Evolutionary conservation across 139 green algal genomes (phyloP).

Genomic region (Closterium sp.): DNA sequence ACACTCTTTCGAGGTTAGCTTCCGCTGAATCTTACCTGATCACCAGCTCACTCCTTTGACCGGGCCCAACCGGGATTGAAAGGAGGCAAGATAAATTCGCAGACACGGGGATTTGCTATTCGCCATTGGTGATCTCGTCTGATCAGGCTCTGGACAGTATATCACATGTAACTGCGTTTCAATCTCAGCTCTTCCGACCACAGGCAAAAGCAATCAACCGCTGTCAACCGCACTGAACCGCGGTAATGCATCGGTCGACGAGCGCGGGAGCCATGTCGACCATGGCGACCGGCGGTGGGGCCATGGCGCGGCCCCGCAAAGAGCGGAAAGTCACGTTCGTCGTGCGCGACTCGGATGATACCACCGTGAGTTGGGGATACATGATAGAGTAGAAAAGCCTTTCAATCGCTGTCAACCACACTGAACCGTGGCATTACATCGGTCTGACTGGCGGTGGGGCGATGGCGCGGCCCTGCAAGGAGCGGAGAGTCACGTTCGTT

Average conservation of each 20-base stretch:
- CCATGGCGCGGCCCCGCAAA: slow-evolving; percentile 10
- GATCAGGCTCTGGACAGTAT: neutral
- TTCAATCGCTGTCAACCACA: no score
- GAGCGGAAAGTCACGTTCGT: slow-evolving; percentile 41
- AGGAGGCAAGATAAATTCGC: no score
- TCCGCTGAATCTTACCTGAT: neutral
- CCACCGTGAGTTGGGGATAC: slow-evolving; percentile 12
- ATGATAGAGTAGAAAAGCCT: no score
- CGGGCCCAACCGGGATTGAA: neutral
- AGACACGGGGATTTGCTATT: neutral
- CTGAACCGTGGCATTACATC: no score
- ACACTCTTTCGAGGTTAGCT: neutral
- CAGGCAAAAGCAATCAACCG: neutral
- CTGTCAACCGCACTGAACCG: neutral
- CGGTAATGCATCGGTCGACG: no score
- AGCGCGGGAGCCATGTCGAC: neutral
- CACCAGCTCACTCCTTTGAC: neutral
- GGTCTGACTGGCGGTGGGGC: neutral
- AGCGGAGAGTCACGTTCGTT: slow-evolving; percentile 33
- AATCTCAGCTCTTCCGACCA: neutral
- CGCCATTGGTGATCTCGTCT: neutral
- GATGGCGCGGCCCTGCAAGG: slow-evolving; percentile 16
- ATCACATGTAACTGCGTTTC: neutral
- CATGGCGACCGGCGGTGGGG: neutral
- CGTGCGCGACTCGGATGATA: slow-evolving; percentile 32